Evolutionary conservation across 805 yeast genomes (phyloP), one percentile per base, ranked within the genome.

Genomic region (Spathaspora arborariae): DNA sequence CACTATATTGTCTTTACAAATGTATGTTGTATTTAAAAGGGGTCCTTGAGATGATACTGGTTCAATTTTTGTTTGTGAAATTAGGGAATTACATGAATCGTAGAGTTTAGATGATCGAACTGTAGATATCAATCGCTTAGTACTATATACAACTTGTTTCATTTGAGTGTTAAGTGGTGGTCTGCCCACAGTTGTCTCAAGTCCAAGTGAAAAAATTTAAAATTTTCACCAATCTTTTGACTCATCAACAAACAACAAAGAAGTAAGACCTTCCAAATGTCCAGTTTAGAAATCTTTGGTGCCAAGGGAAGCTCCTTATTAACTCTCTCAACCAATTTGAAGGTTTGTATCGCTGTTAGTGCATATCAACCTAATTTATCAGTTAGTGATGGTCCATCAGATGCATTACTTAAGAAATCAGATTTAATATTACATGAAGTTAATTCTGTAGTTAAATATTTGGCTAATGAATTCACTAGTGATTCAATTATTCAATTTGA

Each of bases 1-100:
- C 37, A 81, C 79, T 42, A 91, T 83, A 60, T 89, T 90, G 65
- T 92, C 98, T 57, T 94, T 95, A 7, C 52, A 60, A 2, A 57
- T 45, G 37, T 46, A 58, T 2, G 51, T 53, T 6, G 53, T 48
- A 20, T 51, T 54, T 4, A 44, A 33, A n/a, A 47, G 33, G 8
- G 9, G n/a, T 3, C 48, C 48, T 5, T 27, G 15, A 1, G 19
- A 3, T n/a, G 10, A 5, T 9, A 5, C n/a, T 24, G 46, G 45
- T 6, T 33, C 15, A 4, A 34, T 21, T 9, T 5, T n/a, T 11
- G 39, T 13, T 1, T 19, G 16, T 6, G 45, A 24, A 8, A 45
- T 35, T 20, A 45, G 11, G 16, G 18, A 15, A 30, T 30, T 30
- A 16, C 42, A 8, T 4, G 35, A 7, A 22, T 22, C 9, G 9